These are phyloP conservation scores for Clathrospora elynae DNA, from an alignment of 2,329 filamentous ascomycete species.

Conservation along the genomic window DNA sequence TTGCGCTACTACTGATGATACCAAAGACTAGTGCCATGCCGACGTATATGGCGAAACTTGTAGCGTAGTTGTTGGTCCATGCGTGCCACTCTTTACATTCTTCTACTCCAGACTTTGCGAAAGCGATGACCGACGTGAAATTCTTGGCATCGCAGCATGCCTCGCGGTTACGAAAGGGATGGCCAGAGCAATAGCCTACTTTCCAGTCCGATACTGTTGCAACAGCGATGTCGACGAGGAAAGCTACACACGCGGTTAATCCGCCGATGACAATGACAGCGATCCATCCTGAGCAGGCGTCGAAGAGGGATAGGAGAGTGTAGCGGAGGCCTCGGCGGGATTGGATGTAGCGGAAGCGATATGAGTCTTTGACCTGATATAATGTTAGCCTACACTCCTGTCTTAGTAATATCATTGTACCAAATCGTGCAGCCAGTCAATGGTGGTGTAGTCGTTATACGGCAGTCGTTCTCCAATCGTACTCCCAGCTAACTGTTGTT, in stretches of 20 bases:
- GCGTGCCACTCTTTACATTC: conserved; percentile 51
- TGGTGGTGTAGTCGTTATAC: conserved; percentile 67
- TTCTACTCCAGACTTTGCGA: conserved; percentile 24
- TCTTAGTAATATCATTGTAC: conserved; percentile 33
- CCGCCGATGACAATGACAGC: conserved; percentile 60
- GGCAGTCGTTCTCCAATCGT: conserved; percentile 61
- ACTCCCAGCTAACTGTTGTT: conserved; percentile 53
- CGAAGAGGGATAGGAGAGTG: conserved; percentile 51
- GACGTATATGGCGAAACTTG: conserved; percentile 56
- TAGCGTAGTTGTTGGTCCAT: conserved; percentile 53
- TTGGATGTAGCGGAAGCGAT: conserved; percentile 56
- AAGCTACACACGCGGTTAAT: conserved; percentile 61
- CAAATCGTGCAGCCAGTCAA: conserved; percentile 66
- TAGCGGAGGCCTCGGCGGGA: conserved; percentile 52
- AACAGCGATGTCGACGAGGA: conserved; percentile 60
- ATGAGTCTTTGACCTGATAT: conserved; percentile 60
- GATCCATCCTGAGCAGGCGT: conserved; percentile 61
- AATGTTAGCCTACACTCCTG: conserved; percentile 1
- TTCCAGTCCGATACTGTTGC: conserved; percentile 64
- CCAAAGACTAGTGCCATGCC: conserved; percentile 57
- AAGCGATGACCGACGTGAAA: too few relatives aligned
- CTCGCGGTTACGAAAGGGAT: conserved; percentile 55
- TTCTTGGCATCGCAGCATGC: conserved; percentile 52
- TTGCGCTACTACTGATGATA: conserved; percentile 55
- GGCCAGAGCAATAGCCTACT: conserved; percentile 58